phyloP scores from a whole-genome alignment of 176 grass and related monocot genomes.

The Rhipidocladum racemiflorum region DNA sequence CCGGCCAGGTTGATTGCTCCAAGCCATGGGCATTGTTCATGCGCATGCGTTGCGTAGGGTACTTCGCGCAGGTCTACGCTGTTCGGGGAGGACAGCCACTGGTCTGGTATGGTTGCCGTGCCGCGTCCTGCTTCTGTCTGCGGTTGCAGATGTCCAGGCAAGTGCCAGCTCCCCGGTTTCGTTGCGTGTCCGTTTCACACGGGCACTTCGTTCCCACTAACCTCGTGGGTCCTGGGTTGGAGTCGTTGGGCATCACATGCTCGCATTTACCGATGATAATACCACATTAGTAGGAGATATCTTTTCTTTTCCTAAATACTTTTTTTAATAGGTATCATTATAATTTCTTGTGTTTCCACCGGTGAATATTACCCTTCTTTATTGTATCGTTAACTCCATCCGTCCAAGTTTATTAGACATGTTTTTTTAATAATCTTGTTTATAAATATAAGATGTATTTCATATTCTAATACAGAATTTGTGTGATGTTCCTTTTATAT shows the following conservation, averaged over 20 bases:
- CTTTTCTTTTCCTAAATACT: too few relatives aligned
- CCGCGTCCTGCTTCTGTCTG: neutral
- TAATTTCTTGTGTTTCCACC: too few relatives aligned
- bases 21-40: neutral
- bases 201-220: neutral
- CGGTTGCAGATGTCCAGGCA: constrained; percentile 2
- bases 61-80: neutral
- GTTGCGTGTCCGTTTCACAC: neutral
- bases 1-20: neutral
- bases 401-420: too few relatives aligned
- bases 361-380: too few relatives aligned
- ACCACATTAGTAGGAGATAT: too few relatives aligned
- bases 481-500: too few relatives aligned
- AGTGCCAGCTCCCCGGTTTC: neutral
- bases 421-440: too few relatives aligned
- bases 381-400: too few relatives aligned
- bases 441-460: too few relatives aligned
- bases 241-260: constrained; percentile 18
- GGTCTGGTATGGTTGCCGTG: neutral
- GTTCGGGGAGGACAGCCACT: neutral
- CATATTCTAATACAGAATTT: too few relatives aligned
- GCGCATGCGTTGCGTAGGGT: neutral
- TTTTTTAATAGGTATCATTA: too few relatives aligned
- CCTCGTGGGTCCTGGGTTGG: neutral
- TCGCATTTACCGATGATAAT: neutral